phyloP scores from a whole-genome alignment of 495 filamentous ascomycete species.

The Penicillium angulare region DNA sequence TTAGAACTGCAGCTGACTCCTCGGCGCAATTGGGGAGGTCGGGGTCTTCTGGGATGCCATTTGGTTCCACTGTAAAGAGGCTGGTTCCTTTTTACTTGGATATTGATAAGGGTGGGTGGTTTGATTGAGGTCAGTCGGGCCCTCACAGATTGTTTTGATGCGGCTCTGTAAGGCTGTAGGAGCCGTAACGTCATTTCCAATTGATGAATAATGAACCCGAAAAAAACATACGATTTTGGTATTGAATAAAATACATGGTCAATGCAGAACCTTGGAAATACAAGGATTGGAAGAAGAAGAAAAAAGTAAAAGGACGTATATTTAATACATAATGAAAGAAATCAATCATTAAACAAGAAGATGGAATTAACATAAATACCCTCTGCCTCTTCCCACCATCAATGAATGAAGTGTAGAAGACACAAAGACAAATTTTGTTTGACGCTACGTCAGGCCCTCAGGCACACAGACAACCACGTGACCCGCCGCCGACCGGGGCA shows the following conservation, averaged over 20 bases:
- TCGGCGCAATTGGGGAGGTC: constrained; percentile 78
- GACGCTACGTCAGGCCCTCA: constrained; percentile 29
- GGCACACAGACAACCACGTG: constrained; percentile 42
- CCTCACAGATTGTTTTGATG: neutral
- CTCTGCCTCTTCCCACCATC: too few relatives aligned
- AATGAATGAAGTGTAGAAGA: too few relatives aligned
- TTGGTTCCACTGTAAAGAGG: constrained; percentile 62
- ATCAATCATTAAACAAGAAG: too few relatives aligned
- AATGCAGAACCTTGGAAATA: too few relatives aligned
- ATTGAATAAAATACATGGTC: too few relatives aligned
- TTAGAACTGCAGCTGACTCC: constrained; percentile 71
- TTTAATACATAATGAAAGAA: neutral
- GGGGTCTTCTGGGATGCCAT: constrained; percentile 86
- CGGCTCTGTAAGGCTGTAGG: neutral
- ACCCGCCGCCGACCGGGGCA: constrained; percentile 37
- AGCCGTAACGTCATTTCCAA: neutral
- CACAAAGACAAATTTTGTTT: neutral
- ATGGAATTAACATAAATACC: too few relatives aligned
- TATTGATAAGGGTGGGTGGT: constrained; percentile 8
- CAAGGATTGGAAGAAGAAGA: neutral
- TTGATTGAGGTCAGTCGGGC: too few relatives aligned
- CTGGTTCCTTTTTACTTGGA: constrained; percentile 3
- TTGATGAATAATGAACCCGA: constrained; percentile 11
- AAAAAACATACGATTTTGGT: too few relatives aligned
- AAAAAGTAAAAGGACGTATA: neutral